A percentile compares a stretch with the other conserved stretches of the same genome.
phyloP scores from a whole-genome alignment of 192 early-diverging fungal species.

The Haplosporangium gracile region DNA sequence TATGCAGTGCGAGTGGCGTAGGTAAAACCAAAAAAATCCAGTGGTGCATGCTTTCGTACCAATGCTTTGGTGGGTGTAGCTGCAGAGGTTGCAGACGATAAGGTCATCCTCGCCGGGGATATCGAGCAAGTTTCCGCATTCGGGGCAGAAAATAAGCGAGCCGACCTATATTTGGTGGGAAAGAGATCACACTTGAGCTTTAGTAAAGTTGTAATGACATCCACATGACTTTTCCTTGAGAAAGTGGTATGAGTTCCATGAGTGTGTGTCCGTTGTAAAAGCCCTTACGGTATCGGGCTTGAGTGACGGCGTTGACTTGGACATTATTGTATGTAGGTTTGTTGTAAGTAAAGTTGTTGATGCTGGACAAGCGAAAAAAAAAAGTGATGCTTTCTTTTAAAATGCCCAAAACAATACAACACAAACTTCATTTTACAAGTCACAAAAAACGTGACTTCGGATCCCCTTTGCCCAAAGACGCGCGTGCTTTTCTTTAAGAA shows the following conservation, averaged over 20 bases:
- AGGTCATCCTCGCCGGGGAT: conserved; percentile 81
- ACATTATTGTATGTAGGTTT: conserved; percentile 17
- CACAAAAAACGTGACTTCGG: background rate
- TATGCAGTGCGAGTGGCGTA: background rate
- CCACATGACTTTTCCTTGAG: background rate
- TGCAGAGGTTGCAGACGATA: conserved; percentile 88
- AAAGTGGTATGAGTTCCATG: background rate
- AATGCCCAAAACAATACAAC: background rate
- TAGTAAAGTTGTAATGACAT: background rate
- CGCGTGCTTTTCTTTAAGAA: background rate
- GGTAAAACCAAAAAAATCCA: too few relatives aligned
- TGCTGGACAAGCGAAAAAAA: conserved; percentile 7
- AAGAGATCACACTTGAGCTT: background rate
- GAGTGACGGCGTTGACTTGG: conserved; percentile 43
- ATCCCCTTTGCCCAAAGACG: background rate
- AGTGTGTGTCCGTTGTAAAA: background rate
- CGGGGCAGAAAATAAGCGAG: conserved; percentile 91
- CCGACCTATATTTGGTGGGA: conserved; percentile 56
- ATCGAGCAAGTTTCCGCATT: conserved; percentile 93
- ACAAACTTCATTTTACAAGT: background rate
- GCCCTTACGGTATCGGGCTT: conserved; percentile 48
- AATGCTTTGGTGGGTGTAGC: conserved; percentile 70
- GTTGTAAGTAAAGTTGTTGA: background rate
- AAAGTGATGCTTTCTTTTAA: background rate
- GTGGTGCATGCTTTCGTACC: conserved; percentile 53